phyloP scores from a whole-genome alignment of 305 asterid genomes.

The Caryopteris hybrid region DNA sequence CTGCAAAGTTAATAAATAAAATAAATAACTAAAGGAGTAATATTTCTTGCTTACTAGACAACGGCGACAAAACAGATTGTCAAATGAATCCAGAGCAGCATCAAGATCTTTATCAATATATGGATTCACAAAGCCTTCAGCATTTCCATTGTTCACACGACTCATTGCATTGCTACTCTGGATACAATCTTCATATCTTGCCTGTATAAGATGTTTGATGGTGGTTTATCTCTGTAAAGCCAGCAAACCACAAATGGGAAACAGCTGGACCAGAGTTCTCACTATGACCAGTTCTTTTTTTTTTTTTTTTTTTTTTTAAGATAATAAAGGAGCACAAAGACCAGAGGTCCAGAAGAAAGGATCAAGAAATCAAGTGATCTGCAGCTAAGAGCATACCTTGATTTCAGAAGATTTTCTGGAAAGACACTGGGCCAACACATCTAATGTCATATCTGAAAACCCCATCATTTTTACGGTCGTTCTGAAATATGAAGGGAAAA shows the following conservation, averaged over 20 bases:
- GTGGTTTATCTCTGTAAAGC: conserved; percentile 68
- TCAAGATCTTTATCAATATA: conserved; percentile 82
- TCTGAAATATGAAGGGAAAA: conserved; percentile 36
- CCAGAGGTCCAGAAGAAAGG: conserved; percentile 11
- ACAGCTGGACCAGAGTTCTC: conserved; percentile 69
- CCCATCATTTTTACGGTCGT: conserved; percentile 56
- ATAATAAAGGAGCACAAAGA: conserved; percentile 16
- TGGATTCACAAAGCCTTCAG: conserved; percentile 54
- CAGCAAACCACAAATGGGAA: conserved; percentile 57
- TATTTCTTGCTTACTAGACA: conserved; percentile 63
- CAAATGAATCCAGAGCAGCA: conserved; percentile 91
- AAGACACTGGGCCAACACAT: conserved; percentile 65
- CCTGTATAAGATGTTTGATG: conserved; percentile 80
- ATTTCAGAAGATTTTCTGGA: conserved; percentile 69
- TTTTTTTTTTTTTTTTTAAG: conserved; percentile 11
- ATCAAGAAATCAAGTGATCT: conserved; percentile 15
- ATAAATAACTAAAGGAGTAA: neutral
- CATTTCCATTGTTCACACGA: conserved; percentile 32
- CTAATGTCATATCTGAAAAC: conserved; percentile 55
- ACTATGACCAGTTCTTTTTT: conserved; percentile 51
- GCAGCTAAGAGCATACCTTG: conserved; percentile 53
- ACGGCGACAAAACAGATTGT: conserved; percentile 92
- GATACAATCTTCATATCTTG: conserved; percentile 73
- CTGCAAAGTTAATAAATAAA: neutral
- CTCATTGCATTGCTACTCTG: conserved; percentile 35